These are phyloP conservation scores for Medicago lupulina DNA, from an alignment of 306 rosid species.

Conservation along the genomic window DNA sequence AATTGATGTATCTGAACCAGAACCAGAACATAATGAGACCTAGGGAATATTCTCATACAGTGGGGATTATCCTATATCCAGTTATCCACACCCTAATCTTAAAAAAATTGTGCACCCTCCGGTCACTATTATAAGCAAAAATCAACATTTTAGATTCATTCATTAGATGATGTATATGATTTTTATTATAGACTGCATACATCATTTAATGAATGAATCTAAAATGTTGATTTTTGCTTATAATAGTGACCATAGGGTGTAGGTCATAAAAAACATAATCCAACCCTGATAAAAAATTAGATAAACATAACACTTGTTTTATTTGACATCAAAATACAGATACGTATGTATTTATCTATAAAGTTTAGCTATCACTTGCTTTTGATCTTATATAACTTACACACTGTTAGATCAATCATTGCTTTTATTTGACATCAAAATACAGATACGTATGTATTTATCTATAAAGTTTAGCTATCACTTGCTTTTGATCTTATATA, in stretches of 20 bases:
- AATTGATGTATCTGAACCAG: no score
- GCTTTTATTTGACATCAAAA: background rate
- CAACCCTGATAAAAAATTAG: background rate
- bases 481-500: background rate
- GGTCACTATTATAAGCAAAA: no score
- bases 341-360: background rate
- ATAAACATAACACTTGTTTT: background rate
- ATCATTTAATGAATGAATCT: no score
- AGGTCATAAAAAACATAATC: background rate
- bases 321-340: background rate
- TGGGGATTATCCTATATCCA: background rate
- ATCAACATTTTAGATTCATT: no score
- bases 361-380: background rate
- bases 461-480: background rate
- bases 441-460: background rate
- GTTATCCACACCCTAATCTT: background rate
- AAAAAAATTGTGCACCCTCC: no score
- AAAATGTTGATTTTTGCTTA: no score
- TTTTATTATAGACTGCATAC: no score
- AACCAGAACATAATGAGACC: no score
- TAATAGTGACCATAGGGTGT: no score
- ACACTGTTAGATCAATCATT: no score
- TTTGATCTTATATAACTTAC: background rate
- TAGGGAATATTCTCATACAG: background rate
- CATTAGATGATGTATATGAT: no score